Percentiles rank a stretch among this genome's conserved stretches.
phyloP scores from a whole-genome alignment of 345 rosid genomes.

The Ailanthus altissimus region DNA sequence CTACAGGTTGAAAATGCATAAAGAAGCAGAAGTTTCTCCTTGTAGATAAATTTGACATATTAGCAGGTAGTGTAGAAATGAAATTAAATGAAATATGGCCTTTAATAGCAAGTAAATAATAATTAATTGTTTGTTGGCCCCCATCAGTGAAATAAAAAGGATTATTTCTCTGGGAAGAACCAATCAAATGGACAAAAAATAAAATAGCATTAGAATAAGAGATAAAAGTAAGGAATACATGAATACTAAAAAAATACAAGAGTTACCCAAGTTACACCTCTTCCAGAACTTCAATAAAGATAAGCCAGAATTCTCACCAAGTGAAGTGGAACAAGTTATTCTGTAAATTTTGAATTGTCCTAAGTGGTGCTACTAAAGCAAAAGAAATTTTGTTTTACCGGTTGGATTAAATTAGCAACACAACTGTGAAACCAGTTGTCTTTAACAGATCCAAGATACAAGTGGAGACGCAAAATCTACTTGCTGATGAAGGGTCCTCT shows the following conservation, averaged over 20 bases:
- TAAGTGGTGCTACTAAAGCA: neutral
- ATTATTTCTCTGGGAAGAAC: no score
- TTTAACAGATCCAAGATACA: neutral
- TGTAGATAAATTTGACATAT: conserved; percentile 4
- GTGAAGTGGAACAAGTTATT: neutral
- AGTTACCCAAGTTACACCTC: neutral
- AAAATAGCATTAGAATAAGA: neutral
- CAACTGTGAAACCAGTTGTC: neutral
- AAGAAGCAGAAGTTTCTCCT: neutral
- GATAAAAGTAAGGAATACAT: neutral
- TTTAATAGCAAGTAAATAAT: neutral
- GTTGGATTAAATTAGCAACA: neutral
- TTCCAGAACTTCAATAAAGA: neutral
- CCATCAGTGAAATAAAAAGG: no score
- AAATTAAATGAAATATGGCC: neutral
- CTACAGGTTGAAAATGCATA: neutral
- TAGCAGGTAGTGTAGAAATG: neutral
- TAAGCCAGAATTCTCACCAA: neutral
- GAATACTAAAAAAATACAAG: neutral
- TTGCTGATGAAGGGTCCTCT: neutral
- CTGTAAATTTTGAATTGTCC: neutral
- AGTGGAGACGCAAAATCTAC: neutral
- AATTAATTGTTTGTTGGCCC: no score
- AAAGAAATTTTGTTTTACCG: neutral
- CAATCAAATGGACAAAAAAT: neutral